These are phyloP conservation scores for bread wheat (Triticum aestivum) DNA, from an alignment of 176 grass and related monocot species.

Conservation along the genomic window DNA sequence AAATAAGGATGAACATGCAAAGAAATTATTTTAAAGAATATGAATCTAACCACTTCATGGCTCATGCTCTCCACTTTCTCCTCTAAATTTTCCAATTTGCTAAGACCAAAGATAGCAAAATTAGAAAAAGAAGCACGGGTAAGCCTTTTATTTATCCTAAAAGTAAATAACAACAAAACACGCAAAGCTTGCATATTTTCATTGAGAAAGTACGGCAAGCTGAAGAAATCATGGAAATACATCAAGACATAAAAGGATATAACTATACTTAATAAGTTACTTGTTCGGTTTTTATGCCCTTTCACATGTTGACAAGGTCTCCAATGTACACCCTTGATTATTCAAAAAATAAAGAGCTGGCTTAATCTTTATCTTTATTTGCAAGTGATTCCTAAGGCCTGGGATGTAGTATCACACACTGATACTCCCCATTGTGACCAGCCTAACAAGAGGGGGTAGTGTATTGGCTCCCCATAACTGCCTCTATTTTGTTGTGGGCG, in stretches of 20 bases:
- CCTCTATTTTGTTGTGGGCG: no score
- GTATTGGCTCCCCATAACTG: no score
- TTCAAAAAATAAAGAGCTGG: no score
- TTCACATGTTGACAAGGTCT: not conserved
- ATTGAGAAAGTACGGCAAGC: not conserved
- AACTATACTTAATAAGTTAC: not conserved
- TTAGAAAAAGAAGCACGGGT: not conserved
- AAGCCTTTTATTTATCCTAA: not conserved
- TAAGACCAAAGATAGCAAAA: not conserved
- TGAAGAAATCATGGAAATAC: not conserved
- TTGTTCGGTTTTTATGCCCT: not conserved
- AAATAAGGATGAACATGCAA: not conserved
- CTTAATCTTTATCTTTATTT: no score
- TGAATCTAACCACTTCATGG: slow-evolving; percentile 9
- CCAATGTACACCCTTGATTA: no score
- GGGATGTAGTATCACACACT: no score
- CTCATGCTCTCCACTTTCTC: not conserved
- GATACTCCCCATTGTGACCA: no score
- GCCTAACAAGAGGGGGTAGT: no score
- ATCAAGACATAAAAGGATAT: not conserved
- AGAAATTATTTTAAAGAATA: not conserved
- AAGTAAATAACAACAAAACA: not conserved
- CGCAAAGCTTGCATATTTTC: not conserved
- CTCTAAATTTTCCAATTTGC: not conserved
- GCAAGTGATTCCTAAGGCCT: no score